Evolutionary conservation across 1,139 yeast species (phyloP), one percentile per base, ranked within the genome.

Genomic region (Yamadazyma friedrichii): DNA sequence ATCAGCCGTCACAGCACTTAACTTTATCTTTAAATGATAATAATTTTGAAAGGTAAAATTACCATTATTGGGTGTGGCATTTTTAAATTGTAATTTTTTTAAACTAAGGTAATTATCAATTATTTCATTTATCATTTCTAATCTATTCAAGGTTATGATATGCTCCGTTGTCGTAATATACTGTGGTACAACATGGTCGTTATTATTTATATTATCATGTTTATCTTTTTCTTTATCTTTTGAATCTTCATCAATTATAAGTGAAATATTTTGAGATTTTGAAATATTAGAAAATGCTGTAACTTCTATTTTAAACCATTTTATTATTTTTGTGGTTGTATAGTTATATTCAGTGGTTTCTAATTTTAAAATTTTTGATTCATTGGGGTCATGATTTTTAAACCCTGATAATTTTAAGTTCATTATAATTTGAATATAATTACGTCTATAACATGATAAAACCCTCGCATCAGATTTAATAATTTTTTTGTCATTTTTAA

Each of bases 51-150:
- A 70, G 12, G 75, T 67, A 33, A 70, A 64, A 47, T 81, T 78
- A 11, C 84, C 84, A 52, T 80, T 80, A 53, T 80, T 80, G 4
- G 85, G 82, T 0, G 87, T 81, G 11, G 86, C 84, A 47, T 71
- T 77, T 40, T 76, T 71, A 55, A 81, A 81, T 54, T 80, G 84
- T 48, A 79, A 65, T 58, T 65, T 75, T 52, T 63, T 67, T 29
- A 71, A 59, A 15, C 63, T 55, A 47, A 59, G 67, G 46, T 53
- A 70, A 41, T 63, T 61, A 44, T 68, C 70, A 27, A 67, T 58
- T 32, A 51, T 56, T 9, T 56, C 56, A 41, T 59, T 50, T 11
- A 51, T 45, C 6, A 57, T 43, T 8, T 48, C 42, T 9, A 63
- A 55, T 35, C 64, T 61, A 40, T 62, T 63, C 6, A 67, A 47